Conservation (phyloP, 2,329 filamentous ascomycete species). For the Phaeosphaeria sp. region DNA sequence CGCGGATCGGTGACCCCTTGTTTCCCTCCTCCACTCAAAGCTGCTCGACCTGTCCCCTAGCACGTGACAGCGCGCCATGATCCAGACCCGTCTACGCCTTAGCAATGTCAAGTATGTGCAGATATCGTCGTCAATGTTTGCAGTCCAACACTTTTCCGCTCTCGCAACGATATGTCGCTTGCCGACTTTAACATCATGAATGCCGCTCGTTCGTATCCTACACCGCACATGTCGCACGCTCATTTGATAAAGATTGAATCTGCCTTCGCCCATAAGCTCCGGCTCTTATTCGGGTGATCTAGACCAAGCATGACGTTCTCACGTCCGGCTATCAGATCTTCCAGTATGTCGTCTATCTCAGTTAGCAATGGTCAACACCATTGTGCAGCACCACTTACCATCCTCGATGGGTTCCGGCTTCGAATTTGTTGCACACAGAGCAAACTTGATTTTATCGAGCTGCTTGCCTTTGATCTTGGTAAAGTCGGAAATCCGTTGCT, state of each 20-base stretch:
- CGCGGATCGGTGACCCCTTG: not conserved
- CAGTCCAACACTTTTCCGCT: slow-evolving; percentile 12
- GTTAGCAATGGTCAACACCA: slow-evolving; percentile 13
- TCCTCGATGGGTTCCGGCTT: slow-evolving; percentile 86
- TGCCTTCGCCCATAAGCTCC: slow-evolving; percentile 65
- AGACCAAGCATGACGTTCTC: slow-evolving; percentile 58
- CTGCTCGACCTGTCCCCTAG: not conserved
- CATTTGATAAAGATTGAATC: slow-evolving; percentile 69
- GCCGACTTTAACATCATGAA: slow-evolving; percentile 8
- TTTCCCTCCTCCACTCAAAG: not conserved
- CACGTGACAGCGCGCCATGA: slow-evolving; percentile 2
- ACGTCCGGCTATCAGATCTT: slow-evolving; percentile 48
- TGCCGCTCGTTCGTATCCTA: slow-evolving; percentile 28
- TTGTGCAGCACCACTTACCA: slow-evolving; percentile 65
- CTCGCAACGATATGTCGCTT: slow-evolving; percentile 9
- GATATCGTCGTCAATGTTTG: not conserved
- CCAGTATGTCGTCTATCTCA: slow-evolving; percentile 53
- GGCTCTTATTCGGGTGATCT: slow-evolving; percentile 68
- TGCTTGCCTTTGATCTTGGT: slow-evolving; percentile 97
- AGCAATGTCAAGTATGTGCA: slow-evolving; percentile 7
- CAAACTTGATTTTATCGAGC: slow-evolving; percentile 98
- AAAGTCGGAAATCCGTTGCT: slow-evolving; percentile 89
- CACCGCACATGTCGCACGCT: slow-evolving; percentile 16
- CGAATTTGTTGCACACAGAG: slow-evolving; percentile 74
- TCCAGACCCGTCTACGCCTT: slow-evolving; percentile 13